Conservation (phyloP, 805 yeast species). For the Tetrapisispora fleetii region DNA sequence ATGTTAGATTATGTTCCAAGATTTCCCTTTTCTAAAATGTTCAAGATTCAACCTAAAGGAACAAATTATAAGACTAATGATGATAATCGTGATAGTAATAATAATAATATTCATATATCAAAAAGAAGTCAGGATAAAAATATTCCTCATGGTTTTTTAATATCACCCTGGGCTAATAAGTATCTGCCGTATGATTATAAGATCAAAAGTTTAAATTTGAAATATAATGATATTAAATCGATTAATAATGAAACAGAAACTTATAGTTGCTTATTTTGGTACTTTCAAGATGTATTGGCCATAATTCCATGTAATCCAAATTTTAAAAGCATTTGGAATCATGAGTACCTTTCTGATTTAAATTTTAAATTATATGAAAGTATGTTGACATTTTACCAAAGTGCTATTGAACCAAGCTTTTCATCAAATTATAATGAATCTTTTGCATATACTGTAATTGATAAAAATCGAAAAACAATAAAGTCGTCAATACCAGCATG, state of each 20-base stretch:
- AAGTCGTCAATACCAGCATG: constrained; percentile 22
- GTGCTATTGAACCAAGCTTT: not conserved
- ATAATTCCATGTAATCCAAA: constrained; percentile 17
- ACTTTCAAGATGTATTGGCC: constrained; percentile 18
- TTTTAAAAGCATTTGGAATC: constrained; percentile 23
- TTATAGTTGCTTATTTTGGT: constrained; percentile 20
- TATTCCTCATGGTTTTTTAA: constrained; percentile 18
- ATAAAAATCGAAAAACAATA: constrained; percentile 6
- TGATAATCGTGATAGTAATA: not conserved
- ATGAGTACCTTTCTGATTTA: constrained; percentile 20
- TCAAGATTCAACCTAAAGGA: not conserved
- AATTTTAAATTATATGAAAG: constrained; percentile 15
- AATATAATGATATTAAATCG: constrained; percentile 4
- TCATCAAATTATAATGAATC: constrained; percentile 3
- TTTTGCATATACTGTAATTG: constrained; percentile 18
- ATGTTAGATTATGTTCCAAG: constrained; percentile 23
- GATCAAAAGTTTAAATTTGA: constrained; percentile 12
- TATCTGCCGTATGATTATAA: constrained; percentile 21
- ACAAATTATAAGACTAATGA: not conserved
- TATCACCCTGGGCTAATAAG: constrained; percentile 22
- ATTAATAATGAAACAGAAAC: not conserved
- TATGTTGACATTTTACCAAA: constrained; percentile 16
- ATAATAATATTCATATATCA: not conserved
- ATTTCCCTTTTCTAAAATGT: constrained; percentile 6
- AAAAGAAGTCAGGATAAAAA: not conserved